Base-by-base conservation (phyloP, 306 rosid genomes). In the Mucuna pruriens region DNA sequence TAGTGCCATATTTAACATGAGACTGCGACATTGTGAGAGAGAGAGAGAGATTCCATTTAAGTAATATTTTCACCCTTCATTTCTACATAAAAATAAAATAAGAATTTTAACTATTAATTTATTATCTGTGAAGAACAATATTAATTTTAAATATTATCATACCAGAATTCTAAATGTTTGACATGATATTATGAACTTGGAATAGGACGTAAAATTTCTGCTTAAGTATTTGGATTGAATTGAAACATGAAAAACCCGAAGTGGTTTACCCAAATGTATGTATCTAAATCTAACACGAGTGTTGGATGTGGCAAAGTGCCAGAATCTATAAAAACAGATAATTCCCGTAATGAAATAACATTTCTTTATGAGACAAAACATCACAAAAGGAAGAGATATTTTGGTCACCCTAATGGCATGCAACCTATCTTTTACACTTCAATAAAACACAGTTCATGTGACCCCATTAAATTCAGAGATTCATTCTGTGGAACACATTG, bases 331-430 rank as follows among this genome's bases (percentile, higher is more conserved):
- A 51, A 3, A 62, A 19, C 0, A 25, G 7, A 29, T 29, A 0
- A 2, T 12, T 10, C 6, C 12, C 23, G 4, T 5, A 9, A 13
- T 83, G 60, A 62, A 49, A 7, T 2, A 48, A 25, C 19, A 38
- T 26, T 74, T 80, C 69, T 68, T 52, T 3, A 0, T 23, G 9
- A 65, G 80, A 72, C 85, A 77, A 63, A 77, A 81, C 80, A 81
- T 26, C 6, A 8, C 29, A 51, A 40, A 23, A 2, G 42, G 45
- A 10, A 61, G 25, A 8, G 5, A 22, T 23, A 29, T 12, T 71
- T 71, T 55, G 46, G 57, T 71, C 10, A 19, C 15, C 42, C 0
- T 63, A 44, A 62, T 70, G 85, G 67, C 54, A 16, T n/a, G 54
- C 80, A 65, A 33, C 33, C 39, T 58, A 25, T 33, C 29, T 58